These are phyloP conservation scores for Pleurotus pulmonarius DNA, from an alignment of 768 basidiomycete genomes.

Conservation along the genomic window DNA sequence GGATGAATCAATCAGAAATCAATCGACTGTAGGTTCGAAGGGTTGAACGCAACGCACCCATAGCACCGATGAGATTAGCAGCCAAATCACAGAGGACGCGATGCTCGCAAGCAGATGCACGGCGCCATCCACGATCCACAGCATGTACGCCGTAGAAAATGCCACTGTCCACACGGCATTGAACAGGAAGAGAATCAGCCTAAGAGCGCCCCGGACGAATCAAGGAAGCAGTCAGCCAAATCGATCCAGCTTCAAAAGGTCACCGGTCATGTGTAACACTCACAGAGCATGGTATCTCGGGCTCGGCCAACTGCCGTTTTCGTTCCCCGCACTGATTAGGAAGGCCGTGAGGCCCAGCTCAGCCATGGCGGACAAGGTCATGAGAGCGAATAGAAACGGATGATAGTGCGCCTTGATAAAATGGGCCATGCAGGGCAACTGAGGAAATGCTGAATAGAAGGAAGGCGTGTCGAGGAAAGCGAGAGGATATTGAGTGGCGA, in stretches of 20 bases:
- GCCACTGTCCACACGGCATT: conserved; percentile 73
- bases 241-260: not conserved
- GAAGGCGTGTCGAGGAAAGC: not conserved
- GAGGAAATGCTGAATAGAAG: too few relatives aligned
- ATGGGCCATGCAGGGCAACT: conserved; percentile 11
- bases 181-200: conserved; percentile 58
- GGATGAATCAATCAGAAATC: not conserved
- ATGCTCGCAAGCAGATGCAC: conserved; percentile 70
- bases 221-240: conserved; percentile 10
- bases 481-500: not conserved
- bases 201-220: conserved; percentile 16
- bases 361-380: conserved; percentile 63
- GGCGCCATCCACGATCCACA: conserved; percentile 67
- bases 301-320: conserved; percentile 56
- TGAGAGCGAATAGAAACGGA: conserved; percentile 59
- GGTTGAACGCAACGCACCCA: conserved; percentile 48
- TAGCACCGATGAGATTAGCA: conserved; percentile 55
- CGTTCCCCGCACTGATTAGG: conserved; percentile 66
- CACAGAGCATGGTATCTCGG: conserved; percentile 63
- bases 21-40: not conserved
- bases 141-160: conserved; percentile 64
- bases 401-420: conserved; percentile 53
- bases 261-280: conserved; percentile 23
- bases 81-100: conserved; percentile 75
- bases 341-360: conserved; percentile 76